Evolutionary conservation across 2,329 filamentous ascomycete genomes (phyloP), one percentile per base, ranked within the genome.

Genomic region (Fusarium subglutinans): DNA sequence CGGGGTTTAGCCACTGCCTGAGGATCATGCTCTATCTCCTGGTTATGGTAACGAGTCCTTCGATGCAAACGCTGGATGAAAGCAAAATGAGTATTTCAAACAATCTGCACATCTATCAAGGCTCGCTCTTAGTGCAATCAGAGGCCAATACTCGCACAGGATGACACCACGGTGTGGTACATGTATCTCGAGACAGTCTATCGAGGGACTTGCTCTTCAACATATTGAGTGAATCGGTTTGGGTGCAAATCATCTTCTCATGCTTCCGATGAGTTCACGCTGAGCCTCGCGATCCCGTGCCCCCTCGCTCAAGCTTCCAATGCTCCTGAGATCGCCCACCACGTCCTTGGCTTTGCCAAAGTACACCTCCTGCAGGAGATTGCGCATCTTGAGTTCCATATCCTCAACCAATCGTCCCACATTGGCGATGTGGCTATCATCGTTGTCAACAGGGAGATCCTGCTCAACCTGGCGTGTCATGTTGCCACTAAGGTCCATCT

Each of bases 321-420:
- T 89, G 84, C 95, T 98, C 82, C 96, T 90, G 83, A 99, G 85
- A 82, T 99, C 96, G 63, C 96, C 96, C 8, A 99, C 96, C 7
- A 99, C 95, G 84, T 99, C 96, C 89, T 97, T 98, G 63, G 96
- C 96, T 88, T 99, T 99, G 81, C 96, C 96, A 84, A 99, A 99
- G 86, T 99, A 99, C 56, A 99, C 96, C 85, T 99, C 96, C 87
- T 99, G 96, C 82, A 99, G 86, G 83, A 98, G 84, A 84, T 99
- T 99, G 75, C 96, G 91, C 96, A 99, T 98, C 89, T 98, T 98
- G 82, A 98, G 90, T 86, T 99, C 96, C 96, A 99, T 98, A 83
- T 99, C 96, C 87, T 99, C 96, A 59, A 99, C 95, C 81, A 99
- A 88, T 74, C 92, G 89, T 66, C 96, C 96, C 69, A 98, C 94